Percentiles rank a stretch among this genome's conserved stretches.
Evolutionary conservation across 306 rosid species (phyloP).

Genomic region (Ceratonia siliqua): DNA sequence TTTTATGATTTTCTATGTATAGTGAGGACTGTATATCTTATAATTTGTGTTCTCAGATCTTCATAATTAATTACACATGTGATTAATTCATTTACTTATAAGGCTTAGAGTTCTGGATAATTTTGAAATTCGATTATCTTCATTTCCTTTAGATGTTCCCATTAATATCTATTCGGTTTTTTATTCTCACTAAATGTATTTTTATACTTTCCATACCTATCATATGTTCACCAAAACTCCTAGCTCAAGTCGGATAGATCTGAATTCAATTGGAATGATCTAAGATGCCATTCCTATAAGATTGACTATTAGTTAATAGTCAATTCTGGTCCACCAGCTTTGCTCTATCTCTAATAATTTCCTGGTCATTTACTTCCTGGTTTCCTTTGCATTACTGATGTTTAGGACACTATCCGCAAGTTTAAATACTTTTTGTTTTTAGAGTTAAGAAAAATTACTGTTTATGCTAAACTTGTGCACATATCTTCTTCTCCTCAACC

Average conservation of each 20-base stretch:
- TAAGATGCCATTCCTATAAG: conserved; percentile 9
- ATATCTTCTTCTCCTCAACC: background rate
- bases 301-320: conserved; percentile 23
- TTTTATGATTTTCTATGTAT: background rate
- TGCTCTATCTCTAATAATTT: conserved; percentile 20
- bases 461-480: background rate
- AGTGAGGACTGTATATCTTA: background rate
- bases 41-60: conserved; percentile 26
- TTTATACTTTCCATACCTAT: background rate
- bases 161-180: background rate
- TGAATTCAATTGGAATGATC: conserved; percentile 31
- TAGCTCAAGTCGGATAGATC: conserved; percentile 42
- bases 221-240: background rate
- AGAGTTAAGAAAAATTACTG: background rate
- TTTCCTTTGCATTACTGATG: conserved; percentile 16
- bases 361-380: conserved; percentile 4
- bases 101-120: background rate
- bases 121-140: background rate
- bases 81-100: conserved; percentile 3
- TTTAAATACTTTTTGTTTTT: conserved; percentile 12
- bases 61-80: background rate
- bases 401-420: conserved; percentile 2
- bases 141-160: background rate
- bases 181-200: background rate
- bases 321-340: conserved; percentile 22